Evolutionary conservation across 148 eudicot species (phyloP).

Genomic region (Rhododendron simsii): DNA sequence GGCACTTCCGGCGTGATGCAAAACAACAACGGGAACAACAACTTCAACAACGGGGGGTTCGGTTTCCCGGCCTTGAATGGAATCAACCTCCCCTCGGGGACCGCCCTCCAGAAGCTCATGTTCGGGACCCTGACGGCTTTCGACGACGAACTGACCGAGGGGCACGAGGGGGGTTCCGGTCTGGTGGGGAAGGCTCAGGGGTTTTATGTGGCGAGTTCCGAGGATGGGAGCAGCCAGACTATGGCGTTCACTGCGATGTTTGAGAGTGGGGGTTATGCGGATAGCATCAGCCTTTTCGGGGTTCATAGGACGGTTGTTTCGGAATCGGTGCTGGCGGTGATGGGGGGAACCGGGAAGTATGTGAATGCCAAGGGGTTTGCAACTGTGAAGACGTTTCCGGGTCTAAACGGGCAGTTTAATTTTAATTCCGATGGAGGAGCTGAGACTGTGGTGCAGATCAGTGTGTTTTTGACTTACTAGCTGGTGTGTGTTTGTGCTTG

Average conservation of each 20-base stretch:
- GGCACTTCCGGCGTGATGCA: constrained; percentile 50
- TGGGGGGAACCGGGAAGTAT: constrained; percentile 85
- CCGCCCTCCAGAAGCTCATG: constrained; percentile 57
- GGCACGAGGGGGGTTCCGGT: constrained; percentile 50
- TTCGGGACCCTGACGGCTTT: constrained; percentile 72
- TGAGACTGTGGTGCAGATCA: constrained; percentile 67
- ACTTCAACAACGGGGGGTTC: constrained; percentile 40
- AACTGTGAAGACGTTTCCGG: constrained; percentile 41
- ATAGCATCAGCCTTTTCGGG: constrained; percentile 61
- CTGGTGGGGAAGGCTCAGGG: constrained; percentile 72
- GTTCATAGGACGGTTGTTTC: constrained; percentile 51
- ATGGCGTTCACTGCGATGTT: constrained; percentile 72
- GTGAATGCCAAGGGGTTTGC: constrained; percentile 59
- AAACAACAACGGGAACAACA: constrained; percentile 40
- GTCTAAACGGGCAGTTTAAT: constrained; percentile 31
- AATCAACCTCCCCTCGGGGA: constrained; percentile 43
- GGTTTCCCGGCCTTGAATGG: constrained; percentile 50
- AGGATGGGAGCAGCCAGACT: constrained; percentile 67
- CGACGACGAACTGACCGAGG: constrained; percentile 79
- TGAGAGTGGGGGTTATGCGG: constrained; percentile 48
- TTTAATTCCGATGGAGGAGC: constrained; percentile 72
- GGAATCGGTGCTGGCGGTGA: constrained; percentile 49
- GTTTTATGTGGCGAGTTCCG: constrained; percentile 58
- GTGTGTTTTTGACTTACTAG: constrained; percentile 54
- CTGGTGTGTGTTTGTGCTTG: neutral